A percentile compares a stretch with the other conserved stretches of the same genome.
Conservation (phyloP, 1,284 basidiomycete species). For the Ganoderma resinaceum region DNA sequence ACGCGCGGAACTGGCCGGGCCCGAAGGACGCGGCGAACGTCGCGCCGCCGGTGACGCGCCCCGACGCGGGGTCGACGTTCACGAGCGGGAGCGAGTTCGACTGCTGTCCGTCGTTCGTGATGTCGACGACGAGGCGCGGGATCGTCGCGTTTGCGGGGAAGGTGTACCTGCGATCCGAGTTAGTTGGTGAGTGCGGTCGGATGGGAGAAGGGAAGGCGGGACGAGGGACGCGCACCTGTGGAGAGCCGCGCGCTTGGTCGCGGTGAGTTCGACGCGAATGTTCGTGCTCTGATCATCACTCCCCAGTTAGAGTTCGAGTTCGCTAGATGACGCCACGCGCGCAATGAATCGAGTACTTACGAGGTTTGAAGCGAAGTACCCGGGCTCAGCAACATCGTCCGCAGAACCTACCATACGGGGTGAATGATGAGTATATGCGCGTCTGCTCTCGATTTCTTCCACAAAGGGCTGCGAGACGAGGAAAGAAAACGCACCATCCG, state of each 20-base stretch:
- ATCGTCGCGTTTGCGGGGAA: constrained; percentile 40
- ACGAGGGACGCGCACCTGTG: constrained; percentile 49
- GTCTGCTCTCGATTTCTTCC: not conserved
- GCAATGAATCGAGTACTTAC: constrained; percentile 38
- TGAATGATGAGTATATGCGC: not conserved
- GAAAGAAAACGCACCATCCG: constrained; percentile 46
- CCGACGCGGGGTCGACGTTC: constrained; percentile 52
- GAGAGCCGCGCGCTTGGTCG: constrained; percentile 60
- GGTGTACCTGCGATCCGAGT: constrained; percentile 35
- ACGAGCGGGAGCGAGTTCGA: constrained; percentile 56
- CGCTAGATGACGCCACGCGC: not conserved
- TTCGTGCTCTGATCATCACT: constrained; percentile 51
- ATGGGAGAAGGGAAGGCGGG: not conserved
- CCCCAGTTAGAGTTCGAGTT: not conserved
- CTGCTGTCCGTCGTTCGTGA: constrained; percentile 63
- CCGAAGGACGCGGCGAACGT: constrained; percentile 58
- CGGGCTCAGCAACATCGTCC: constrained; percentile 65
- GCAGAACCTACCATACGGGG: constrained; percentile 50
- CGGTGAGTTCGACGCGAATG: constrained; percentile 64
- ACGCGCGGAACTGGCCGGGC: constrained; percentile 63
- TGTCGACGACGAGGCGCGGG: constrained; percentile 60
- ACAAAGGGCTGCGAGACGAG: not conserved
- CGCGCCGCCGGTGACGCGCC: constrained; percentile 49
- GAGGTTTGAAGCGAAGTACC: constrained; percentile 68
- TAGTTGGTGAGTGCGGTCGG: not conserved